Base-by-base conservation (phyloP, 139 green algal genomes). In the Chlorella vulgaris region DNA sequence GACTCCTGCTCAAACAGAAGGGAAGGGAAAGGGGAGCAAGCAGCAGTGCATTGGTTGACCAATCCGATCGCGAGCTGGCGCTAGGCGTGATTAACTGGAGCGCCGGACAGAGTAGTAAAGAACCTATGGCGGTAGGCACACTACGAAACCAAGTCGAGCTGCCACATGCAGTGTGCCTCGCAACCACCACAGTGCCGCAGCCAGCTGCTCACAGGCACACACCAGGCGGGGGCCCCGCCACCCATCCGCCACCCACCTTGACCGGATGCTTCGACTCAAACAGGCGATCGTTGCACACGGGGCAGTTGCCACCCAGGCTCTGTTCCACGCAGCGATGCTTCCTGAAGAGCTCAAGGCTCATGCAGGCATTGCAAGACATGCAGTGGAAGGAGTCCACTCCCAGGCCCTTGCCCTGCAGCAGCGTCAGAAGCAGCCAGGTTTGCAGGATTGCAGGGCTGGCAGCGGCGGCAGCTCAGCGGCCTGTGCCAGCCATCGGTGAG, bases 321-420 rank as follows among this genome's bases (percentile, higher is more conserved):
- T 91, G 83, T 80, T 96, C 93, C n/a, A 89, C 91, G 91, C 97
- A 99, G 71, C 90, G 93, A 92, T 99, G 97, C 38, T 81, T 84
- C 38, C 90, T 88, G 86, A 96, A 96, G 15, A 98, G 86, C 38
- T 86, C 85, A 50, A 98, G 88, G 80, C 84, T 91, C 95, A 99
- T 98, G 93, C 97, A 99, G 22, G 93, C 85, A 85, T 99, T 99
- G 93, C 96, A 99, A 66, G 91, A 88, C 96, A 99, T 99, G 93
- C 96, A 99, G 90, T 99, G 96, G 89, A 96, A 98, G 80, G 94
- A 96, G 85, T 99, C 96, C 3, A 97, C 88, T 38, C 95, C 95
- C 62, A 98, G 90, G 1, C 93, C 93, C 68, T 83, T 81, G 38
- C 91, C 84, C 74, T 81, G 70, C 67, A 47, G 51, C n/a, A n/a